phyloP scores from a whole-genome alignment of 2,329 filamentous ascomycete genomes.

The Myriosclerotinia curreyana region DNA sequence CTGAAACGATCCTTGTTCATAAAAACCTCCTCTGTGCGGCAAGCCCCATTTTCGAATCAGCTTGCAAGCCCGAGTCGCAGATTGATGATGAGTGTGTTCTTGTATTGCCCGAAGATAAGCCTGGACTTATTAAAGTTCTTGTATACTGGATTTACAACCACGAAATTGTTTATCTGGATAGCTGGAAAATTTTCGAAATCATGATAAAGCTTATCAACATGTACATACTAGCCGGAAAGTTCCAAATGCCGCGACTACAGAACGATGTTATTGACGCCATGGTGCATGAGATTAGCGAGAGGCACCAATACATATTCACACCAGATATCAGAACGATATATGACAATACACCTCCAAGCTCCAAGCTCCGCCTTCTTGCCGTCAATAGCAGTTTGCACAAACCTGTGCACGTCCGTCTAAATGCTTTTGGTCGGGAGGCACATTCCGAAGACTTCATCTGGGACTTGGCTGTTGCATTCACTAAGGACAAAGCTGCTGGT shows the following conservation, averaged over 20 bases:
- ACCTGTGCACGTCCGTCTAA: too few relatives aligned
- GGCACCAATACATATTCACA: fast-evolving
- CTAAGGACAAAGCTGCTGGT: not conserved
- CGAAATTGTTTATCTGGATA: not conserved
- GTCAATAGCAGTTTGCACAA: not conserved
- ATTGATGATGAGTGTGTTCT: constrained; percentile 8
- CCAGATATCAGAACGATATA: fast-evolving
- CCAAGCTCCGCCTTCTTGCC: not conserved
- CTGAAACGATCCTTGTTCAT: constrained; percentile 16
- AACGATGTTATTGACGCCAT: constrained; percentile 7
- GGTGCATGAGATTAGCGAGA: not conserved
- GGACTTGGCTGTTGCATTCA: not conserved
- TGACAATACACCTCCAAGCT: not conserved
- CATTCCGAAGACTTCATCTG: not conserved
- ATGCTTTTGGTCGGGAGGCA: too few relatives aligned
- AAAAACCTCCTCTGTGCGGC: constrained; percentile 24
- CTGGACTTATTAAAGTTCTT: not conserved
- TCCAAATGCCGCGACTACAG: constrained; percentile 2
- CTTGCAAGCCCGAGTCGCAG: constrained; percentile 23
- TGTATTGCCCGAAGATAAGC: constrained; percentile 11
- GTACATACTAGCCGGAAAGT: not conserved
- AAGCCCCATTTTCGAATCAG: constrained; percentile 23
- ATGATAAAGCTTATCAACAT: fast-evolving
- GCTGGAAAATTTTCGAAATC: too few relatives aligned
- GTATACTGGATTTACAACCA: constrained; percentile 2